Evolutionary conservation across 1,139 yeast species (phyloP).

Genomic region (Kluyveromyces sp.): DNA sequence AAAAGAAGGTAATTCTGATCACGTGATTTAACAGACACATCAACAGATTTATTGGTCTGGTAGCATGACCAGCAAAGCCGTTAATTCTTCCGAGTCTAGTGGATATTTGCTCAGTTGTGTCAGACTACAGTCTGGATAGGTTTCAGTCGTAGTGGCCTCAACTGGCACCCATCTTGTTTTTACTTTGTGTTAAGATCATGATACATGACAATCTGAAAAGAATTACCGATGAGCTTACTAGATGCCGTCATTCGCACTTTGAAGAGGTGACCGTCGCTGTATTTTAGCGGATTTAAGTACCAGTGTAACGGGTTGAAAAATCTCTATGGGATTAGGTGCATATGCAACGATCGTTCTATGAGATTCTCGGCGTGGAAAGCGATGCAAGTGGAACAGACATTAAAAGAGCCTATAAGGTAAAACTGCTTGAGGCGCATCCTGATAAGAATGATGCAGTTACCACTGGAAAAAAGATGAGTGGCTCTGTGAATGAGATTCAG

Average conservation of each 20-base stretch:
- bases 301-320: too few relatives aligned
- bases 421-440: constrained; percentile 64
- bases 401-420: constrained; percentile 53
- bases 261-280: not conserved
- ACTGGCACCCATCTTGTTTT: too few relatives aligned
- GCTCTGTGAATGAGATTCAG: constrained; percentile 40
- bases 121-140: too few relatives aligned
- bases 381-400: constrained; percentile 40
- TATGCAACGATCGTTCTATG: constrained; percentile 36
- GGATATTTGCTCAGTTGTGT: too few relatives aligned
- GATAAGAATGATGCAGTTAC: constrained; percentile 43
- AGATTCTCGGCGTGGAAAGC: constrained; percentile 43
- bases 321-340: not conserved
- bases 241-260: not conserved
- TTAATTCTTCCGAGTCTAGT: not conserved
- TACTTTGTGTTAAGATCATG: too few relatives aligned
- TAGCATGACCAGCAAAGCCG: not conserved
- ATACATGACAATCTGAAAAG: too few relatives aligned
- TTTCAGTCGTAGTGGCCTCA: too few relatives aligned
- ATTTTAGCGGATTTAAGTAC: not conserved
- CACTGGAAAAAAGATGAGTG: constrained; percentile 6
- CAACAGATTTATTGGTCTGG: not conserved
- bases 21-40: not conserved
- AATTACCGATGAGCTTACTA: too few relatives aligned
- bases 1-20: constrained; percentile 3